These are phyloP conservation scores for Hypoxylon sp. DNA, from an alignment of 2,329 filamentous ascomycete species.

Conservation along the genomic window DNA sequence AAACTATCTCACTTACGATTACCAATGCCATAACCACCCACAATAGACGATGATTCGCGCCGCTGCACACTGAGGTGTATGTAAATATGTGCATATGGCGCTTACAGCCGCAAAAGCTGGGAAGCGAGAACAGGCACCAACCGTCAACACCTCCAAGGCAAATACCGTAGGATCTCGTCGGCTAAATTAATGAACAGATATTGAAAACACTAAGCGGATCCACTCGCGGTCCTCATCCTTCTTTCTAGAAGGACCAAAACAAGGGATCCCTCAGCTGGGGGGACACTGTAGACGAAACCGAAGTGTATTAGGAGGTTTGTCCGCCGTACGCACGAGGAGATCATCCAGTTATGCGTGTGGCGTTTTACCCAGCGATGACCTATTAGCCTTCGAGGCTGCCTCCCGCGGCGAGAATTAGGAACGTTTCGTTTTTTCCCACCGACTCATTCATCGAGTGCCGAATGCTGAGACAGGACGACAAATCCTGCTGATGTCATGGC, in stretches of 20 bases:
- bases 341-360: conserved; percentile 15
- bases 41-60: conserved; percentile 11
- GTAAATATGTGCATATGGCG: conserved; percentile 13
- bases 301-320: conserved; percentile 5
- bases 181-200: conserved; percentile 33
- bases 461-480: conserved; percentile 25
- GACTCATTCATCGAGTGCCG: conserved; percentile 21
- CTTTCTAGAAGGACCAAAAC: conserved; percentile 38
- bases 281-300: conserved; percentile 30
- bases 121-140: conserved; percentile 28
- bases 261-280: conserved; percentile 35
- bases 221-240: conserved; percentile 19
- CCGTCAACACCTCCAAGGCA: background rate
- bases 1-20: conserved; percentile 3
- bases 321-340: conserved; percentile 11
- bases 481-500: conserved; percentile 32
- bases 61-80: background rate
- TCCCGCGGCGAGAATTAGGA: conserved; percentile 4
- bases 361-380: conserved; percentile 5
- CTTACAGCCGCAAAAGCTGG: conserved; percentile 19
- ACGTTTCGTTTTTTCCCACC: conserved; percentile 22
- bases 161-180: conserved; percentile 28
- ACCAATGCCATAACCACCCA: conserved; percentile 1
- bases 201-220: conserved; percentile 14
- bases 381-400: conserved; percentile 6